phyloP scores from a whole-genome alignment of 1,284 basidiomycete genomes.

The Ustilago shanxiensis region DNA sequence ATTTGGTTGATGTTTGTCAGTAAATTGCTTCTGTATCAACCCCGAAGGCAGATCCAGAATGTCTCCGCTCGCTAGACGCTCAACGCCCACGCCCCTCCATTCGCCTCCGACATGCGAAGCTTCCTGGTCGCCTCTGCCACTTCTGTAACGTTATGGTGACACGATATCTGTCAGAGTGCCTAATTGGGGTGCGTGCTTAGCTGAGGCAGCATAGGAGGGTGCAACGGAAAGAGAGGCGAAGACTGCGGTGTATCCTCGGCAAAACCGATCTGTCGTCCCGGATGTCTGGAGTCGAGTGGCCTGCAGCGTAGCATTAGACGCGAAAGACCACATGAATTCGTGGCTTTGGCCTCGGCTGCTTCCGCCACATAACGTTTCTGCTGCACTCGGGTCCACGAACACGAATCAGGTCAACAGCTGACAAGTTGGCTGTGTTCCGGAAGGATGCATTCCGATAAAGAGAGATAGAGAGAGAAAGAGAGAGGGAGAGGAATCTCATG shows the following conservation, averaged over 20 bases:
- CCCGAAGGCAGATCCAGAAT: not conserved
- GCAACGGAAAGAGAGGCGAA: not conserved
- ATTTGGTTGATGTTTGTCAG: not conserved
- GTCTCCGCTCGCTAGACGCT: not conserved
- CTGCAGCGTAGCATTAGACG: not conserved
- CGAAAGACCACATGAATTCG: slow-evolving; percentile 3
- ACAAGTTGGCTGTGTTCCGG: not conserved
- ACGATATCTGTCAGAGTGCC: not conserved
- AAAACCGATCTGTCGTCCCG: not conserved
- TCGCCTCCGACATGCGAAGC: not conserved
- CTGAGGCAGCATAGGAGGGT: not conserved
- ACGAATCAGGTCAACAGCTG: not conserved
- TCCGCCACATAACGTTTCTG: not conserved
- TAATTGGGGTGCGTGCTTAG: not conserved
- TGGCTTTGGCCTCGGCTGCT: slow-evolving; percentile 2
- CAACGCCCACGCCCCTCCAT: not conserved
- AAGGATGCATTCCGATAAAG: slow-evolving; percentile 4
- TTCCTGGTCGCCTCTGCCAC: too few relatives aligned
- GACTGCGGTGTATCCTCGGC: not conserved
- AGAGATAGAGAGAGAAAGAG: too few relatives aligned
- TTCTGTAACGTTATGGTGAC: not conserved
- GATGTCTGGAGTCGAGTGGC: not conserved
- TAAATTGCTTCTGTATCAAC: not conserved
- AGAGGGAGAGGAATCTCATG: not conserved
- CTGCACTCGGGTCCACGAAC: not conserved